Base-by-base conservation (phyloP, 495 filamentous ascomycete species). In the Penicillium malachiteum region DNA sequence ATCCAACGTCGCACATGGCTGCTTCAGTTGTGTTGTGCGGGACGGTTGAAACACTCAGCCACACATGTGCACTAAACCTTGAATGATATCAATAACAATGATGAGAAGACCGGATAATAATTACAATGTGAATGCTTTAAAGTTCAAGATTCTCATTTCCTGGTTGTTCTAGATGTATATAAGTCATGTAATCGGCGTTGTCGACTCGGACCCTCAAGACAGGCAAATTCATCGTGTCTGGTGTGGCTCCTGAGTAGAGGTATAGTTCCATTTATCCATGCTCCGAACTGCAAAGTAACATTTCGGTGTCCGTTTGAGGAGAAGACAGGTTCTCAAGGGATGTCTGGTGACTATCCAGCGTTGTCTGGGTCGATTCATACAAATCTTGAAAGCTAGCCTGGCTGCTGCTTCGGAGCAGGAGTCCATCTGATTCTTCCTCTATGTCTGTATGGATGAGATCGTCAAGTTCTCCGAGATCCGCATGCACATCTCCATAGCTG, bases 301-400 rank as follows among this genome's bases (percentile, higher is more conserved):
- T 49, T 3, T 49, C 47, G 6, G 33, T 18, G 33, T 49, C 47
- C 7, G 18, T 31, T 3, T 21, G 32, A 1, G 12, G 16, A 30
- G 17, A 9, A 3, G 35, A 31, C 2, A 38, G 10, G 1, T 5
- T 8, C 17, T 31, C 5, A 6, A 18, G 31, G 11, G 21, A 2
- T 6, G 34, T 3, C 5, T 46, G 34, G 21, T 40, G 37, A 11
- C 18, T 50, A 31, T 46, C 41, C 5, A 45, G 32, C 9, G 51
- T 45, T 35, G 51, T 54, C 33, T 54, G 40, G n/a, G 51, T 44
- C 11, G 51, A 54, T n/a, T 54, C 51, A 13, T 21, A 54, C 3
- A 54, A 16, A 30, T 54, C 40, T 14, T 14, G n/a, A 33, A 54
- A 54, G 17, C 42, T 54, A 11, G 51, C 33, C 12, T 54, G 31